A percentile compares a stretch with the other conserved stretches of the same genome.
Conservation (phyloP, 2,329 filamentous ascomycete genomes). For the Bimuria novae-zelandiae region DNA sequence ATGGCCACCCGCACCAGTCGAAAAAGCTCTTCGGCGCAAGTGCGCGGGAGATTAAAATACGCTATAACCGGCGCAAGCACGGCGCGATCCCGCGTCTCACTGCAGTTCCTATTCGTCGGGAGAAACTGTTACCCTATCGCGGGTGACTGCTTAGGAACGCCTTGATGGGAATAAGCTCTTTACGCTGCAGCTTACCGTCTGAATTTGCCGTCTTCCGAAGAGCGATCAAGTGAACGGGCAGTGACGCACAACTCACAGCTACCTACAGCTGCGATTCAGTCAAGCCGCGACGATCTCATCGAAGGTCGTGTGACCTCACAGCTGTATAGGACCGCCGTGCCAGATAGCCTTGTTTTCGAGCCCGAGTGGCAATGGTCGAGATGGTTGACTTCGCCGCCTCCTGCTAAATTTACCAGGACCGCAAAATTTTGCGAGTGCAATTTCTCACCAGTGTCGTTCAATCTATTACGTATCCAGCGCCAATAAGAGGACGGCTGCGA, state of each 20-base stretch:
- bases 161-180: background rate
- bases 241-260: background rate
- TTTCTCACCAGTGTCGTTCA: background rate
- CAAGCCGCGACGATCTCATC: background rate
- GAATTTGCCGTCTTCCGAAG: background rate
- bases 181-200: background rate
- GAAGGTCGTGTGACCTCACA: background rate
- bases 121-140: background rate
- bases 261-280: background rate
- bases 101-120: constrained; percentile 2
- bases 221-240: background rate
- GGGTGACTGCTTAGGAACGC: background rate
- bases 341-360: background rate
- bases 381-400: background rate
- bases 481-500: background rate
- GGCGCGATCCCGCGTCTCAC: background rate
- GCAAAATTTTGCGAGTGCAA: background rate
- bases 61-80: background rate
- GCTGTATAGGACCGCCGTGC: background rate
- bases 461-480: constrained; percentile 6
- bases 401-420: background rate
- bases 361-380: background rate
- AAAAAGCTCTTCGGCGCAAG: constrained; percentile 1
- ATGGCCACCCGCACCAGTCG: background rate
- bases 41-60: background rate